Percentiles rank a stretch among this genome's conserved stretches.
Conservation (phyloP, 2,329 filamentous ascomycete species). For the Mariannaea sp. region DNA sequence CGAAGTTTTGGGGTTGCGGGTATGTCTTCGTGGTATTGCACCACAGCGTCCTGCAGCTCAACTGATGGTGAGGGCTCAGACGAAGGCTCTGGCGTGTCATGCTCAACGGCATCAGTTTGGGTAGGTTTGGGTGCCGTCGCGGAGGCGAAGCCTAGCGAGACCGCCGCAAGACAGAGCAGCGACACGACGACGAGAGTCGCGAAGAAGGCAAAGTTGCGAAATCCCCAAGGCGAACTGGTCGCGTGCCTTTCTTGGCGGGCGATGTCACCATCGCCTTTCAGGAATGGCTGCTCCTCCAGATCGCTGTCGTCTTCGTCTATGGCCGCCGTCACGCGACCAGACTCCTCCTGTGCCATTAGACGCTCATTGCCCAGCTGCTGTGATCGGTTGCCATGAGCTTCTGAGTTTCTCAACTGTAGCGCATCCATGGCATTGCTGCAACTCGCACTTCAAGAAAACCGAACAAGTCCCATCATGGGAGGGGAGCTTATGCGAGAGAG, state of each 20-base stretch:
- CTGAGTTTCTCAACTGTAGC: conserved; percentile 1
- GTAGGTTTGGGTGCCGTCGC: background rate
- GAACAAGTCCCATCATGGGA: no score
- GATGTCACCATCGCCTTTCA: background rate
- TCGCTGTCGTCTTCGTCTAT: conserved; percentile 12
- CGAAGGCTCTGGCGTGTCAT: conserved; percentile 5
- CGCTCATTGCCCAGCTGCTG: background rate
- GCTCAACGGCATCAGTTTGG: conserved; percentile 1
- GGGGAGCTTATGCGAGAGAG: no score
- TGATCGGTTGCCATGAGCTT: conserved; percentile 8
- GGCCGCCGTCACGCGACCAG: conserved; percentile 1
- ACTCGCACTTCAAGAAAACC: background rate
- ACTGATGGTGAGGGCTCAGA: no score
- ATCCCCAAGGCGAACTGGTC: background rate
- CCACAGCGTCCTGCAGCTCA: background rate
- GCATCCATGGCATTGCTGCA: conserved; percentile 15
- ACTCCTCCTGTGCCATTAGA: background rate
- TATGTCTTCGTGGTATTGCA: conserved; percentile 35
- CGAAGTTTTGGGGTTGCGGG: conserved; percentile 36
- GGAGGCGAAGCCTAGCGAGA: conserved; percentile 30
- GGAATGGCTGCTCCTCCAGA: conserved; percentile 20
- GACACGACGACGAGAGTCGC: conserved; percentile 32
- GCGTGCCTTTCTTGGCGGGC: background rate
- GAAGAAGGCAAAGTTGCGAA: conserved; percentile 26
- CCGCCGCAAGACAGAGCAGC: conserved; percentile 27